Conservation (phyloP, 148 eudicot genomes). For the Cornus kousa region DNA sequence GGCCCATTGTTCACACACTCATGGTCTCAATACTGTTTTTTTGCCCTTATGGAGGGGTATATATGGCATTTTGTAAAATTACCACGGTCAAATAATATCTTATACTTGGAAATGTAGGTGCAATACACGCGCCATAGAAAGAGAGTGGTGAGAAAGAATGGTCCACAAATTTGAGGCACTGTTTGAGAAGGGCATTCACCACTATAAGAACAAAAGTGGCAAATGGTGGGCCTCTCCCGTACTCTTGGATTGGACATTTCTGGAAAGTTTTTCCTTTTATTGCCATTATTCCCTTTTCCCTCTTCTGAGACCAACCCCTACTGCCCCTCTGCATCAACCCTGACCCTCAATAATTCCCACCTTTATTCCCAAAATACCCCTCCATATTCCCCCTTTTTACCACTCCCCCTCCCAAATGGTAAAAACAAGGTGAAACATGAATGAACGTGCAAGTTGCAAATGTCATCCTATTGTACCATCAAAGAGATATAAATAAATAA, state of each 20-base stretch:
- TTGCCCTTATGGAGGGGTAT: too few species aligned
- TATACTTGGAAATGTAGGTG: background rate
- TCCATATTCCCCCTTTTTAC: background rate
- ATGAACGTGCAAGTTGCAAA: background rate
- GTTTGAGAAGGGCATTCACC: conserved; percentile 24
- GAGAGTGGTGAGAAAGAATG: conserved; percentile 8
- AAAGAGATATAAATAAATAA: too few species aligned
- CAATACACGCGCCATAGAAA: background rate
- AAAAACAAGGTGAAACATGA: background rate
- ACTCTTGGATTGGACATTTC: conserved; percentile 71
- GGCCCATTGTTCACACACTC: too few species aligned
- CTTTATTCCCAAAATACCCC: conserved; percentile 14
- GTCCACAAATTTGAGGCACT: conserved; percentile 31
- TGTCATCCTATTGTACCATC: too few species aligned
- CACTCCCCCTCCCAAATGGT: background rate
- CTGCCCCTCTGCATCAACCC: conserved; percentile 14
- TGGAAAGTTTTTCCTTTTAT: conserved; percentile 48
- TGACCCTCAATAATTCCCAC: conserved; percentile 20
- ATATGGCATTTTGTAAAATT: too few species aligned
- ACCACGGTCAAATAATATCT: background rate
- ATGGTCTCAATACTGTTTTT: too few species aligned
- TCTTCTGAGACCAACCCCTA: conserved; percentile 22
- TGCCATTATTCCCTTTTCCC: conserved; percentile 45
- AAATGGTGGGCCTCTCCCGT: conserved; percentile 57
- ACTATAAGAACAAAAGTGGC: conserved; percentile 45